phyloP scores from a whole-genome alignment of 371 early-diverging fungal species.

The Mortierella sp. region DNA sequence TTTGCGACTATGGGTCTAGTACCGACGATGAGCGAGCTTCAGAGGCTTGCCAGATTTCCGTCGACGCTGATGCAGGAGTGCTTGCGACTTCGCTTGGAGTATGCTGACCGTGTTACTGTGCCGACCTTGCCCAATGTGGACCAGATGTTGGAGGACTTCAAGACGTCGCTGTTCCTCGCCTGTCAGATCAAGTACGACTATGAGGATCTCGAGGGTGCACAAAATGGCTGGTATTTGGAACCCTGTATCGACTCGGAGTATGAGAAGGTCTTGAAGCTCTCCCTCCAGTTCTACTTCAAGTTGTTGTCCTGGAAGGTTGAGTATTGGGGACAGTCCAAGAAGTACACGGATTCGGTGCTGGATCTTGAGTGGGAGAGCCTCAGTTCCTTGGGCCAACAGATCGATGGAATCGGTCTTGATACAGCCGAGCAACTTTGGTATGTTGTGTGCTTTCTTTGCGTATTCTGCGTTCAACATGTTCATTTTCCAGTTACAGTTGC shows the following conservation, averaged over 20 bases:
- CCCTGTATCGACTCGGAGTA: slow-evolving; percentile 76
- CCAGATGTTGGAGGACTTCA: slow-evolving; percentile 87
- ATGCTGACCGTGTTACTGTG: slow-evolving; percentile 77
- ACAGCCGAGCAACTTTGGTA: slow-evolving; percentile 86
- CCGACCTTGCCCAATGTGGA: slow-evolving; percentile 83
- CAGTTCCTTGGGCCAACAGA: slow-evolving; percentile 75
- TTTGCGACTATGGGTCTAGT: slow-evolving; percentile 82
- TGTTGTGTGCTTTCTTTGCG: slow-evolving; percentile 18
- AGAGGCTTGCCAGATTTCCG: slow-evolving; percentile 84
- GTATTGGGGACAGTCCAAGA: slow-evolving; percentile 59
- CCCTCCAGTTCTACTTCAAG: slow-evolving; percentile 85
- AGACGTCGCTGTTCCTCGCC: slow-evolving; percentile 79
- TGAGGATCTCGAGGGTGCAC: slow-evolving; percentile 73
- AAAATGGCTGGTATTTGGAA: slow-evolving; percentile 79
- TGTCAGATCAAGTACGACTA: slow-evolving; percentile 82
- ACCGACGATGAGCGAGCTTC: slow-evolving; percentile 74
- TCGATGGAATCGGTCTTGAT: slow-evolving; percentile 82
- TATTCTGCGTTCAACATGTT: neutral
- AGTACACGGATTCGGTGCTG: slow-evolving; percentile 83
- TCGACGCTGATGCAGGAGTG: slow-evolving; percentile 85
- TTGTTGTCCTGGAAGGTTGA: slow-evolving; percentile 82
- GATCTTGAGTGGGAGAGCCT: slow-evolving; percentile 89
- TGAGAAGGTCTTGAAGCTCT: slow-evolving; percentile 78
- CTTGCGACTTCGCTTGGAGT: slow-evolving; percentile 82
- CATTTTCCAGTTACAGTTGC: neutral